Evolutionary conservation across 2,329 filamentous ascomycete genomes (phyloP).

Genomic region (Penicillium sp.): DNA sequence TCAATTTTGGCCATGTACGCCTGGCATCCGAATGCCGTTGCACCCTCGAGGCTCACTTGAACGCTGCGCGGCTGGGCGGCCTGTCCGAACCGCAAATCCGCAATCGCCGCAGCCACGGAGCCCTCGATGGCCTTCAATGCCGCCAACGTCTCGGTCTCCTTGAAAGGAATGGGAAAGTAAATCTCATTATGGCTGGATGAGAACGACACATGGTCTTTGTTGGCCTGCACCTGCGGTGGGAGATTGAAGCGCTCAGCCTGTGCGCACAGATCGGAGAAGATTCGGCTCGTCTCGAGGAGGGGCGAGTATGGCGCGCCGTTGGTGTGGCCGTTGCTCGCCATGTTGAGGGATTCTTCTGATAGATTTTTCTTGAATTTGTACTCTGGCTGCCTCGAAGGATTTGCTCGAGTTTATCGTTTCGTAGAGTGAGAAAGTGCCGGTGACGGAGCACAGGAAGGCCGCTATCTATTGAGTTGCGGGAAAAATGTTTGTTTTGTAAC

Average conservation of each 20-base stretch:
- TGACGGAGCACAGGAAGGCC: neutral
- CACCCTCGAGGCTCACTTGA: constrained; percentile 40
- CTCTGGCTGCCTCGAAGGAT: neutral
- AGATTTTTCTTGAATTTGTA: neutral
- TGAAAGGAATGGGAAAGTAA: constrained; percentile 51
- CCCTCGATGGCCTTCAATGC: constrained; percentile 64
- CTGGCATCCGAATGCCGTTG: constrained; percentile 45
- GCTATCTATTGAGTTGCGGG: neutral
- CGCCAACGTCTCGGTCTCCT: constrained; percentile 55
- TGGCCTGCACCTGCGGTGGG: constrained; percentile 33
- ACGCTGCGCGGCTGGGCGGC: constrained; percentile 39
- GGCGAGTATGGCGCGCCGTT: constrained; percentile 33
- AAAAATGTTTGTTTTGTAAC: neutral
- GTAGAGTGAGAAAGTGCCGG: neutral
- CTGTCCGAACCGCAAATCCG: constrained; percentile 55
- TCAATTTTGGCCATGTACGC: constrained; percentile 46
- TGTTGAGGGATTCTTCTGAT: constrained; percentile 10
- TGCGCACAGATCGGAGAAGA: constrained; percentile 39
- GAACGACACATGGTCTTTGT: constrained; percentile 39
- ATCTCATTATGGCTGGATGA: constrained; percentile 39
- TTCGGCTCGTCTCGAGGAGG: constrained; percentile 38
- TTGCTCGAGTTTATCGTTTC: neutral
- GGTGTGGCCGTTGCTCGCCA: constrained; percentile 14
- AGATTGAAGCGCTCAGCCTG: constrained; percentile 37
- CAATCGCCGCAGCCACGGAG: constrained; percentile 61